phyloP scores from a whole-genome alignment of 352 stramenopile genomes.

The Albugo candida region DNA sequence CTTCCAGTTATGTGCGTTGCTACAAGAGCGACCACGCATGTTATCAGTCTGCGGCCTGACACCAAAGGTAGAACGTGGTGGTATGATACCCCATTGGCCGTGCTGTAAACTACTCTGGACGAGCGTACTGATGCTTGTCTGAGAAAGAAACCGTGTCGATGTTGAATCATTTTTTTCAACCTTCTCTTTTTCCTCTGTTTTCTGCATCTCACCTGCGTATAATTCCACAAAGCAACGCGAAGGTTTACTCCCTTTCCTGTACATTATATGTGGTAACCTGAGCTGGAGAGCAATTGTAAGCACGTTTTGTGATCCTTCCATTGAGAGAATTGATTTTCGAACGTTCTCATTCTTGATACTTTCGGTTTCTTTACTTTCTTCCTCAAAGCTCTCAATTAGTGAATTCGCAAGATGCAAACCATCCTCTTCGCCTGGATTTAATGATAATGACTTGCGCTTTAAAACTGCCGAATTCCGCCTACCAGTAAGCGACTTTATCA shows the following conservation, averaged over 20 bases:
- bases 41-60: conserved; percentile 10
- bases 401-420: not conserved
- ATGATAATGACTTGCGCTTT: not conserved
- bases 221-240: conserved; percentile 53
- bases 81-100: conserved; percentile 11
- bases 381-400: not conserved
- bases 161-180: conserved; percentile 16
- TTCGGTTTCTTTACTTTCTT: not conserved
- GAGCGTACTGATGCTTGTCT: conserved; percentile 28
- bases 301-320: conserved; percentile 44
- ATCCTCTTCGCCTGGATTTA: not conserved
- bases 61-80: conserved; percentile 2
- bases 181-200: conserved; percentile 23
- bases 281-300: conserved; percentile 46
- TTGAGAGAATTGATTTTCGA: not conserved
- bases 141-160: too few species aligned
- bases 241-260: too few species aligned
- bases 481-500: not conserved
- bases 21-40: not conserved
- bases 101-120: conserved; percentile 50
- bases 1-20: conserved; percentile 17
- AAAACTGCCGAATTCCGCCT: not conserved
- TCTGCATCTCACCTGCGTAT: conserved; percentile 34
- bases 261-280: too few species aligned
- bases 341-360: not conserved